Percentiles rank a stretch among this genome's conserved stretches.
Conservation (phyloP, 768 basidiomycete genomes). For the Leccinum truebloodii region DNA sequence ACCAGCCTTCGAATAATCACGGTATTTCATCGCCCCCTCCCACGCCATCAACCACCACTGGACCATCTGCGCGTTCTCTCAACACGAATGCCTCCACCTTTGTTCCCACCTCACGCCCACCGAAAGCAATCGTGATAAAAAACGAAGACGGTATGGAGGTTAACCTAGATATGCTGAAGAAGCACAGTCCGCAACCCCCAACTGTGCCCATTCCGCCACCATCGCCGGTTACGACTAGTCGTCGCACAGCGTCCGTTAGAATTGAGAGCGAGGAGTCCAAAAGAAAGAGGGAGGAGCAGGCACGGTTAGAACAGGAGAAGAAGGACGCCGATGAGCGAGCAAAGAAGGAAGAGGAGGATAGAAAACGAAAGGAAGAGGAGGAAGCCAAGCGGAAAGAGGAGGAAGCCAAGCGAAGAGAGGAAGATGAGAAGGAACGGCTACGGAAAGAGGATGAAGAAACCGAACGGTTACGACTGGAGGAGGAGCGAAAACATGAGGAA, state of each 20-base stretch:
- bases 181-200: slow-evolving; percentile 44
- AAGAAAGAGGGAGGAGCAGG: slow-evolving; percentile 46
- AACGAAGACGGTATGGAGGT: slow-evolving; percentile 65
- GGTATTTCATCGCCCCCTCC: slow-evolving; percentile 60
- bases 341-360: slow-evolving; percentile 39
- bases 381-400: slow-evolving; percentile 42
- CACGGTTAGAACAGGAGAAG: slow-evolving; percentile 41
- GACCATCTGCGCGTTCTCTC: slow-evolving; percentile 44
- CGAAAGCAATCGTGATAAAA: slow-evolving; percentile 57
- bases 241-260: slow-evolving; percentile 45
- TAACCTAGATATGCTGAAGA: slow-evolving; percentile 54
- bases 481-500: slow-evolving; percentile 36
- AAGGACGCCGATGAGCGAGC: slow-evolving; percentile 39
- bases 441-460: slow-evolving; percentile 42
- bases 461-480: slow-evolving; percentile 31
- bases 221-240: slow-evolving; percentile 29
- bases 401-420: slow-evolving; percentile 43
- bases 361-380: slow-evolving; percentile 44
- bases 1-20: slow-evolving; percentile 47
- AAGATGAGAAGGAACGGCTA: slow-evolving; percentile 43
- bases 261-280: slow-evolving; percentile 66
- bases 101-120: slow-evolving; percentile 50
- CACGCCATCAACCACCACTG: slow-evolving; percentile 57
- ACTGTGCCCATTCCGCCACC: slow-evolving; percentile 42
- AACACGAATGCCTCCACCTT: slow-evolving; percentile 68